A percentile compares a stretch with the other conserved stretches of the same genome.
Conservation (phyloP, 73 alveolate genomes). For the Paraurostyla sp. region DNA sequence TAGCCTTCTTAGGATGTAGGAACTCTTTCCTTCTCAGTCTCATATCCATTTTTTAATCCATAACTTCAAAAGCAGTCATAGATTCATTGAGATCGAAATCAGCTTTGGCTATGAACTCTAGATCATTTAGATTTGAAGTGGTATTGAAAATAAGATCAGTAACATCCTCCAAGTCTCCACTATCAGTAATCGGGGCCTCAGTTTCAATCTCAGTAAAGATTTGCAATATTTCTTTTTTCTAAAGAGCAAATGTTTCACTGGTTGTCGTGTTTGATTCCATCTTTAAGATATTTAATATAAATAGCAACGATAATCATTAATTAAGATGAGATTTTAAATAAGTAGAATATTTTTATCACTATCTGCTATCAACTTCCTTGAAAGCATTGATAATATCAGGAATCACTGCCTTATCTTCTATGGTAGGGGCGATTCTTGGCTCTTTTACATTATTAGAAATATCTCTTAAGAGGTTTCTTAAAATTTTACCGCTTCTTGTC, state of each 20-base stretch:
- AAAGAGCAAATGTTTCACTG: neutral
- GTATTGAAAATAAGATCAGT: conserved; percentile 3
- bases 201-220: neutral
- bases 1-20: conserved; percentile 50
- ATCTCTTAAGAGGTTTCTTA: conserved; percentile 85
- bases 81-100: conserved; percentile 74
- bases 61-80: conserved; percentile 74
- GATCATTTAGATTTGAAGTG: neutral
- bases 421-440: conserved; percentile 57
- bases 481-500: conserved; percentile 98
- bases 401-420: conserved; percentile 44
- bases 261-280: neutral
- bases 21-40: conserved; percentile 41
- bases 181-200: neutral
- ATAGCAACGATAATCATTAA: neutral
- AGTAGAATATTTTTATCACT: neutral
- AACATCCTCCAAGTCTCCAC: conserved; percentile 37
- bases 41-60: conserved; percentile 79
- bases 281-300: neutral
- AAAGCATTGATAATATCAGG: conserved; percentile 43
- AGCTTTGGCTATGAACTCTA: neutral
- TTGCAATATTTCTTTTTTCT: conserved; percentile 8
- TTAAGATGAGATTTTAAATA: neutral
- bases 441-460: conserved; percentile 75
- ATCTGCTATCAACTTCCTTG: neutral